Base-by-base conservation (phyloP, 495 filamentous ascomycete species). In the Aspergillus bertholletiae region DNA sequence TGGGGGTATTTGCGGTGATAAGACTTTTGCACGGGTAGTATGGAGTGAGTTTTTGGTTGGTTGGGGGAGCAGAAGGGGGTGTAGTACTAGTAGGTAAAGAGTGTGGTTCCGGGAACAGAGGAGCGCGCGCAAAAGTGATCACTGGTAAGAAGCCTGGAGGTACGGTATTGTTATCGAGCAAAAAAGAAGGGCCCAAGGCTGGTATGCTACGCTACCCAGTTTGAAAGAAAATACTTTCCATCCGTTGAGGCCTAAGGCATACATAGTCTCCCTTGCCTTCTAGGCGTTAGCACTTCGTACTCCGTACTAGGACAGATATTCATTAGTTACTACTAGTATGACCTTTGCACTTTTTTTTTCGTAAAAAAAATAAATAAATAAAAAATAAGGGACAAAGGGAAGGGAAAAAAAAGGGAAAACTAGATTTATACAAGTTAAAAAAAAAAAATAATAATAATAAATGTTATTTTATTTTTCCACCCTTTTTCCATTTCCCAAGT, bases 1-100 rank as follows among this genome's bases (percentile, higher is more conserved):
- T 58, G 54, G 55, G 51, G 51, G 51, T 26, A 22, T 53, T 60
- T 46, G 54, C 58, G 53, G 57, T 58, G 55, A 53, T 55, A 49
- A 55, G 46, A 56, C 46, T 53, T 57, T 56, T 55, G 54, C 54
- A 56, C 55, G 59, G 54, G 58, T 59, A 60, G 57, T 55, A 50
- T 53, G 56, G 54, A 28, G 39, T 47, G 57, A 41, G 44, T 28
- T 46, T 51, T 58, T 57, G 57, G 55, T 54, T 61, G 53, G 49
- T 52, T 43, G 46, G 48, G 55, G 48, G 26, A 48, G 34, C 3
- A 37, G 37, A 27, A 44, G 37, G 49, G 35, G 39, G 47, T 22
- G 49, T 27, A 35, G 48, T 46, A 47, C 50, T 49, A 44, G 55
- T 34, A n/a, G n/a, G 37, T 48, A 27, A 35, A 24, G 22, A 27